Evolutionary conservation across 768 basidiomycete species (phyloP), one percentile per base, ranked within the genome.

Genomic region (Harrya chromipes): DNA sequence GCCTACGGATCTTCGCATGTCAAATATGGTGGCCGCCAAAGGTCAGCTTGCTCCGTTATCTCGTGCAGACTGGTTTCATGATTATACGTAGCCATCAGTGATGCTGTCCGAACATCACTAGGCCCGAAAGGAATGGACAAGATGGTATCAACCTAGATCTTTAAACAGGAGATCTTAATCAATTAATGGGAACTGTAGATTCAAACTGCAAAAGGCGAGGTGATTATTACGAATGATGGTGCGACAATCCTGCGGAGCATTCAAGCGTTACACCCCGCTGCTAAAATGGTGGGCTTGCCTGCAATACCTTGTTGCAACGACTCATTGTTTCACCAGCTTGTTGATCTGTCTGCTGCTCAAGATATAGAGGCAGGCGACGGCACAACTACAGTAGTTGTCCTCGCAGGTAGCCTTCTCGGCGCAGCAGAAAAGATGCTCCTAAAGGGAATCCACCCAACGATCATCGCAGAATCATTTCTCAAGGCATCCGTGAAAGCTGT

Each of bases 101-200:
- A 97, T 77, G 95, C 93, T 45, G 94, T 99, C 37, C 79, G 95
- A 60, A 98, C 95, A 39, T 97, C 94, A 37, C 72, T 99, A 59
- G 95, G 95, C 13, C 95, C 95, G 40, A 84, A 89, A 69, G 95
- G 95, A 54, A 99, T 99, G 95, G 95, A 98, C 75, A 98, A 98
- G 78, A 98, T 98, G 95, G 95, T 90, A 62, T 50, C 75, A 55
- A 48, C 52, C 35, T 43, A 34, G 46, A 59, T 62, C 59, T 58
- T 35, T 50, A 34, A 34, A 24, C n/a, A 34, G 36, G 27, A 13
- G 35, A 20, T 43, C 34, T 20, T 37, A 47, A 23, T 41, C 38
- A 49, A 45, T 44, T 62, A 40, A 63, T 41, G 31, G 53, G 47
- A 38, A 29, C 10, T 21, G 1, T 52, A 97, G 95, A 97, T 97